Evolutionary conservation across 164 flowering plant species (phyloP), one percentile per base, ranked within the genome.

Genomic region (Stephania japonica): DNA sequence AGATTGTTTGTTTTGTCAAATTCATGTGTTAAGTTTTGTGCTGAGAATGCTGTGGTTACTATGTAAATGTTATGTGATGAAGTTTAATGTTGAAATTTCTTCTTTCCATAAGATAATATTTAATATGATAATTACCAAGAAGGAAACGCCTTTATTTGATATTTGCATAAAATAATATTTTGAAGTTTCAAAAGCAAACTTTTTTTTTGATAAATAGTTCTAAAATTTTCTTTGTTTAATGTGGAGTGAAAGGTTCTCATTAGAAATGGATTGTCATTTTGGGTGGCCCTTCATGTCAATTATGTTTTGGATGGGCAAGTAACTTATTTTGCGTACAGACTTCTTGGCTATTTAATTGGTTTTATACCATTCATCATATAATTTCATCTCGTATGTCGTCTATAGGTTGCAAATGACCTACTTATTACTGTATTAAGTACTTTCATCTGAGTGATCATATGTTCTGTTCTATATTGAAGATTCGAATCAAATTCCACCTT

Each of bases 401-500:
- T 9, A 16, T 47, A 16, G 16, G 13, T 47, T 47, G 53, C 53
- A 47, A 47, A 47, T 24, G 21, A 5, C 64, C 64, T 21, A 19
- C 7, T 59, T 64, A 64, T 6, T 64, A 24, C 7, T 64, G 1
- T 38, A 25, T 64, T 32, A 32, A 32, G 38, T 32, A 32, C 38
- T 24, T 64, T 64, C 38, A 64, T 64, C 32, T 25, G 26, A 3
- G 68, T 65, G 42, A 65, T 32, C 24, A 13, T 18, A 63, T 70
- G 14, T 67, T 75, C 21, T 32, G 24, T 81, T 64, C 47, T 24
- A 42, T 74, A 14, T 77, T 78, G 16, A 69, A 94, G 99, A 86
- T 90, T 73, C 83, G 90, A 3, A 81, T 95, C 78, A 95, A 88
- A 84, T 95, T 93, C 80, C 92, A 82, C 78, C 78, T 95, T 77